Conservation (phyloP, 2,329 filamentous ascomycete genomes). For the Aspergillus chevalieri region DNA sequence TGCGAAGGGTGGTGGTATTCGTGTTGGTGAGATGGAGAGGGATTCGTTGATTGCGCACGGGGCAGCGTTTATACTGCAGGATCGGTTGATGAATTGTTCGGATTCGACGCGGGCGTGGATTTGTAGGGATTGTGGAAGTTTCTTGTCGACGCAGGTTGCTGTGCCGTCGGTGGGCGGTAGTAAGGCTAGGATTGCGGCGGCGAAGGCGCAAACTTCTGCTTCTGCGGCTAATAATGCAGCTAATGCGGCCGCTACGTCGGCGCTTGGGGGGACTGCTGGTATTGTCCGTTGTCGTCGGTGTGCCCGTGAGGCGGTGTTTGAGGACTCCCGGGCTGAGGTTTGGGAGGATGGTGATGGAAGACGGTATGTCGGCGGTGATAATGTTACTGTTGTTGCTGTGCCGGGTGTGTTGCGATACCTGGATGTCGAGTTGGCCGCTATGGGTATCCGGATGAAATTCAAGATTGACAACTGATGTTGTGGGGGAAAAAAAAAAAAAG, state of each 20-base stretch:
- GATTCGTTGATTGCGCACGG: constrained; percentile 93
- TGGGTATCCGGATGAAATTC: constrained; percentile 95
- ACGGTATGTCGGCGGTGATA: constrained; percentile 79
- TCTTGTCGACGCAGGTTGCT: constrained; percentile 69
- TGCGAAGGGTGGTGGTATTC: constrained; percentile 94
- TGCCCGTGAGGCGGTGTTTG: constrained; percentile 56
- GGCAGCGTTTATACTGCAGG: constrained; percentile 88
- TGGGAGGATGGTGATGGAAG: constrained; percentile 90
- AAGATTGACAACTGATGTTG: constrained; percentile 53
- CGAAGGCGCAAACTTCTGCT: constrained; percentile 22
- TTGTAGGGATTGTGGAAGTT: constrained; percentile 82
- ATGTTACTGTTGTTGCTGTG: constrained; percentile 86
- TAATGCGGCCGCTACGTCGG: constrained; percentile 21
- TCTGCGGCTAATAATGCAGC: constrained; percentile 24
- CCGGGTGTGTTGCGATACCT: constrained; percentile 88
- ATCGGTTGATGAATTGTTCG: constrained; percentile 93
- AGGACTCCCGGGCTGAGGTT: constrained; percentile 62
- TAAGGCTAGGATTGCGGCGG: constrained; percentile 23
- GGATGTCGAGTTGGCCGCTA: constrained; percentile 90
- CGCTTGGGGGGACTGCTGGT: constrained; percentile 50
- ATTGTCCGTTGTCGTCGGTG: constrained; percentile 75
- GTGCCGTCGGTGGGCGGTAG: constrained; percentile 27
- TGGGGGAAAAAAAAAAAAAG: constrained; percentile 5
- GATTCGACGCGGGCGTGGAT: constrained; percentile 88
- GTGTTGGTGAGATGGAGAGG: constrained; percentile 98